phyloP scores from a whole-genome alignment of 2,329 filamentous ascomycete genomes.

The Calonectria pseudoreteaudii region DNA sequence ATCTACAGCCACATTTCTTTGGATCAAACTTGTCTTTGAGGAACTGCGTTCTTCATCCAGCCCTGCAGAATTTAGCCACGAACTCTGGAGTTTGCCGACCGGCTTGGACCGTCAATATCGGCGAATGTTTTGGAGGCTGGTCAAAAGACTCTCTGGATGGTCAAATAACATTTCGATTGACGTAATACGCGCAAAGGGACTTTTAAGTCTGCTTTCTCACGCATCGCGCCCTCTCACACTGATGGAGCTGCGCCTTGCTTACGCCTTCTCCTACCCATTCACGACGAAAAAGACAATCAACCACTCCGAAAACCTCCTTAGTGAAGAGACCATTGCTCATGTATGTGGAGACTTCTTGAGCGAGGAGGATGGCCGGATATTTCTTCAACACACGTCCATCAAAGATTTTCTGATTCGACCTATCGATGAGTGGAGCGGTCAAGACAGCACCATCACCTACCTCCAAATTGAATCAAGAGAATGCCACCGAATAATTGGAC shows the following conservation, averaged over 20 bases:
- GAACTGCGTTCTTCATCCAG: background rate
- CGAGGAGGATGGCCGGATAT: background rate
- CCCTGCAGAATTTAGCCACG: background rate
- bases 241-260: background rate
- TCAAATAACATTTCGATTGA: background rate
- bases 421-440: background rate
- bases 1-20: background rate
- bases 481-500: conserved; percentile 5
- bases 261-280: conserved; percentile 3
- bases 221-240: conserved; percentile 6
- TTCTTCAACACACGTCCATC: conserved; percentile 7
- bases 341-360: background rate
- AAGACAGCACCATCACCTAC: background rate
- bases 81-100: background rate
- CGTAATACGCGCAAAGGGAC: background rate
- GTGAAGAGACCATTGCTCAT: background rate
- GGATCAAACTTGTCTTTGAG: conserved; percentile 5
- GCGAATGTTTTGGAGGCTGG: background rate
- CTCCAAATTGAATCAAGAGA: background rate
- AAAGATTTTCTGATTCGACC: conserved; percentile 7
- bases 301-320: background rate
- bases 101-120: conserved; percentile 7
- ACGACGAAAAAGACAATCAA: background rate
- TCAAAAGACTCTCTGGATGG: background rate
- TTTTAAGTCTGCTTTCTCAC: background rate